Evolutionary conservation across 352 stramenopile species (phyloP).

Genomic region (Phytophthora cactorum): DNA sequence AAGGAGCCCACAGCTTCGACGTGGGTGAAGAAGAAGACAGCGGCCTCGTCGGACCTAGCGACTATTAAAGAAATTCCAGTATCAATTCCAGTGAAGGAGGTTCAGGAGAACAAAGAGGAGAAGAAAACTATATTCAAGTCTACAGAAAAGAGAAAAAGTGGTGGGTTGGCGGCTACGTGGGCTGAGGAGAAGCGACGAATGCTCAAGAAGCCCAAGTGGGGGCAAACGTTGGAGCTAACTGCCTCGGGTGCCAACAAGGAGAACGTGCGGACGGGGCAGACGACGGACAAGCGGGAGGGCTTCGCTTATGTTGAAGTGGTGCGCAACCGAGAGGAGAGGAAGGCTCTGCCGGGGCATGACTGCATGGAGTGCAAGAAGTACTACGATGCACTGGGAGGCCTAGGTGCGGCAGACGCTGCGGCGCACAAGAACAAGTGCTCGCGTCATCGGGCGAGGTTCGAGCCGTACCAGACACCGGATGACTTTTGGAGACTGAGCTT

Average conservation of each 20-base stretch:
- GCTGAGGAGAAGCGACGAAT: slow-evolving; percentile 50
- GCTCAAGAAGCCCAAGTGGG: slow-evolving; percentile 31
- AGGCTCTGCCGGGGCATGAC: slow-evolving; percentile 64
- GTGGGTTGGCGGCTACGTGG: slow-evolving; percentile 40
- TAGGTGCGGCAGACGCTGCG: slow-evolving; percentile 43
- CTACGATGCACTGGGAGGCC: slow-evolving; percentile 68
- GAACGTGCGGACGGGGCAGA: slow-evolving; percentile 15
- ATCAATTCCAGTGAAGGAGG: slow-evolving; percentile 9
- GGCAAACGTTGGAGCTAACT: slow-evolving; percentile 13
- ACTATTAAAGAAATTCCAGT: slow-evolving; percentile 5
- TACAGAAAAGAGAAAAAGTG: slow-evolving; percentile 17
- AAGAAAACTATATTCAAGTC: slow-evolving; percentile 16
- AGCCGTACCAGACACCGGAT: slow-evolving; percentile 83
- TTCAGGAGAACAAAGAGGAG: slow-evolving; percentile 2
- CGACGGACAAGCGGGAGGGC: slow-evolving; percentile 20
- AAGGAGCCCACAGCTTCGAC: background rate
- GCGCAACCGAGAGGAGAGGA: slow-evolving; percentile 69
- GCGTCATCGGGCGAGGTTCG: slow-evolving; percentile 72
- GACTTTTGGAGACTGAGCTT: slow-evolving; percentile 89
- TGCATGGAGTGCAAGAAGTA: slow-evolving; percentile 83
- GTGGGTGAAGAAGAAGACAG: slow-evolving; percentile 30
- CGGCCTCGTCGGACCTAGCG: background rate
- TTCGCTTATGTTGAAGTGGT: slow-evolving; percentile 81
- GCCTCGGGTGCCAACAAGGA: slow-evolving; percentile 20
- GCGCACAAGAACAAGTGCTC: slow-evolving; percentile 69